Evolutionary conservation across 768 basidiomycete genomes (phyloP), one percentile per base, ranked within the genome.

Genomic region (Melanogaster broomeanus): DNA sequence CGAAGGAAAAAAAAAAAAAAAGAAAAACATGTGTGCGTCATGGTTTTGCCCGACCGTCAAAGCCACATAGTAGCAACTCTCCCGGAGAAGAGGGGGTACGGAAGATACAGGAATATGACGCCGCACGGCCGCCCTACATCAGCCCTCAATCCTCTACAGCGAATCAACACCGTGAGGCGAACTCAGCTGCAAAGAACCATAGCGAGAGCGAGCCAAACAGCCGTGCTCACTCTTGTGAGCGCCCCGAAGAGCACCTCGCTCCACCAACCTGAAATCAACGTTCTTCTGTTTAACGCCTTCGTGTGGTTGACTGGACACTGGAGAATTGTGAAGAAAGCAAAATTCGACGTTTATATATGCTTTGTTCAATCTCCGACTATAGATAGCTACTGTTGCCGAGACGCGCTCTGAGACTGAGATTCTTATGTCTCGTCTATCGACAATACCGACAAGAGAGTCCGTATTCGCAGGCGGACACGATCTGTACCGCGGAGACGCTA

Each of bases 31-130:
- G 86, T 87, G 65, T 76, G 74, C 83, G 73, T 82, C 83, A 89
- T 89, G 87, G 87, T 87, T 86, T 87, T 60, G 82, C 85, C 82
- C 78, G 70, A 83, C 87, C 83, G 84, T 87, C 85, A 88, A 80
- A 57, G 85, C 80, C 79, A 87, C 87, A 79, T 87, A 86, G 83
- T 85, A 74, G 77, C 85, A 75, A 69, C 69, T 58, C 67, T 61
- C 64, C 62, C 48, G 34, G 49, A 64, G 64, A 61, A 67, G 61
- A 70, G 65, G 46, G 69, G 65, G 72, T 87, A 85, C 85, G 81
- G 85, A 75, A 82, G 80, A 82, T 84, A 77, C 75, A 85, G 85
- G 83, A 87, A 89, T 88, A 89, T 89, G 80, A 86, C 82, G 83
- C 82, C 77, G 74, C 79, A 60, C 65, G 53, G 57, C 67, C 64